Evolutionary conservation across 176 grass and related monocot genomes (phyloP).

Genomic region (Typha latifolia): DNA sequence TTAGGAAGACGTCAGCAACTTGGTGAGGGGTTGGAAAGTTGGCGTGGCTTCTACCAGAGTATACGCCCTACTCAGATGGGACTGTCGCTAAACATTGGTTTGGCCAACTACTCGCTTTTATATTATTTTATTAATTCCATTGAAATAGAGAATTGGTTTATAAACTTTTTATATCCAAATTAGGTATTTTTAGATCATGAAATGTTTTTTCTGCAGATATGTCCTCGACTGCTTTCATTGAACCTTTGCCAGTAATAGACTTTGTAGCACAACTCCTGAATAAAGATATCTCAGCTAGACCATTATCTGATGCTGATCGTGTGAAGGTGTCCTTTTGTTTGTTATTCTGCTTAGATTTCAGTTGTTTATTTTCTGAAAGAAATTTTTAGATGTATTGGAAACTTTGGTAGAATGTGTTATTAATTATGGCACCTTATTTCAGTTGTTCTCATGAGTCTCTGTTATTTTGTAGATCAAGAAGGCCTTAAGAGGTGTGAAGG

Average conservation of each 20-base stretch:
- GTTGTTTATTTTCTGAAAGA: not conserved
- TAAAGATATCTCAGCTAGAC: conserved; percentile 79
- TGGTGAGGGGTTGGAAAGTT: conserved; percentile 88
- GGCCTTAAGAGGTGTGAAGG: conserved; percentile 79
- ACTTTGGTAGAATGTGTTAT: too few species aligned
- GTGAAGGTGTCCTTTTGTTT: conserved; percentile 48
- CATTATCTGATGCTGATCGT: conserved; percentile 81
- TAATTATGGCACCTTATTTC: not conserved
- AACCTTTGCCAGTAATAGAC: conserved; percentile 75
- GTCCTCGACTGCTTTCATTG: conserved; percentile 89
- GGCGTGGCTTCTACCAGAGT: conserved; percentile 92
- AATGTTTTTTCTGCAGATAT: conserved; percentile 44
- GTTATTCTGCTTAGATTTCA: not conserved
- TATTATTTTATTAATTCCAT: not conserved
- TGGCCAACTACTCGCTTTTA: conserved; percentile 12
- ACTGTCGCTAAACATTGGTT: conserved; percentile 86
- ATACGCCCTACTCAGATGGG: conserved; percentile 94
- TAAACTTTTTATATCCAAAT: not conserved
- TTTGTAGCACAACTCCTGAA: conserved; percentile 88
- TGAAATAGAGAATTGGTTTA: not conserved
- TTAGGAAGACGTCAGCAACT: conserved; percentile 76
- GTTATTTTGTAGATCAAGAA: conserved; percentile 63
- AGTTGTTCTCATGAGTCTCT: not conserved
- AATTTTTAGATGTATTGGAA: not conserved
- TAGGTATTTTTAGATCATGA: too few species aligned